Conservation (phyloP, 2,329 filamentous ascomycete species). For the Cercospora sesami region DNA sequence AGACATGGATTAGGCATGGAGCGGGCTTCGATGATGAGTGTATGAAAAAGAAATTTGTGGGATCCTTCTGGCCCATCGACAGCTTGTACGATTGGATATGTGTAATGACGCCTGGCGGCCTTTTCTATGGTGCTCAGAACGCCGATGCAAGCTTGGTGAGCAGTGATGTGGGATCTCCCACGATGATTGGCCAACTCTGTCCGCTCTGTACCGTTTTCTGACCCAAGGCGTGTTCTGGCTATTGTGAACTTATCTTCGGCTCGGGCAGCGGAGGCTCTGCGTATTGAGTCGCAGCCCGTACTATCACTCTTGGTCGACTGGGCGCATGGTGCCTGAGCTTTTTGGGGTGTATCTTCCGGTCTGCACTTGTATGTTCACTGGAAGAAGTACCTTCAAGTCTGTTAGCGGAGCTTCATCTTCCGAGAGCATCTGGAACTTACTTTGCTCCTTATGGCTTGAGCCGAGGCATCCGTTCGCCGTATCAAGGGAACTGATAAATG, state of each 20-base stretch:
- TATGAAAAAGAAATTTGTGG: neutral
- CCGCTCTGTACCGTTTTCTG: neutral
- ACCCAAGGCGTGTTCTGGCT: neutral
- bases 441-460: too few species aligned
- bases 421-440: too few species aligned
- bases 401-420: too few species aligned
- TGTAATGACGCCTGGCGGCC: neutral
- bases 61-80: neutral
- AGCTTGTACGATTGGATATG: neutral
- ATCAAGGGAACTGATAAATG: too few species aligned
- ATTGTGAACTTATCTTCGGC: neutral
- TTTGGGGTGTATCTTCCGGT: too few species aligned
- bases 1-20: constrained; percentile 9
- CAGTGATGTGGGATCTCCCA: neutral
- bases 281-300: too few species aligned
- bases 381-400: too few species aligned
- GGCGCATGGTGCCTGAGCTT: too few species aligned
- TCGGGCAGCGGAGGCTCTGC: neutral
- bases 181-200: neutral
- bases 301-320: too few species aligned
- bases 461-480: too few species aligned
- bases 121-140: neutral
- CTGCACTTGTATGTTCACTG: too few species aligned
- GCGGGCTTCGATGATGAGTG: constrained; percentile 13
- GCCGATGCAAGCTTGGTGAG: neutral